These are phyloP conservation scores for Boletus subparvulus DNA, from an alignment of 768 basidiomycete species.

Conservation along the genomic window DNA sequence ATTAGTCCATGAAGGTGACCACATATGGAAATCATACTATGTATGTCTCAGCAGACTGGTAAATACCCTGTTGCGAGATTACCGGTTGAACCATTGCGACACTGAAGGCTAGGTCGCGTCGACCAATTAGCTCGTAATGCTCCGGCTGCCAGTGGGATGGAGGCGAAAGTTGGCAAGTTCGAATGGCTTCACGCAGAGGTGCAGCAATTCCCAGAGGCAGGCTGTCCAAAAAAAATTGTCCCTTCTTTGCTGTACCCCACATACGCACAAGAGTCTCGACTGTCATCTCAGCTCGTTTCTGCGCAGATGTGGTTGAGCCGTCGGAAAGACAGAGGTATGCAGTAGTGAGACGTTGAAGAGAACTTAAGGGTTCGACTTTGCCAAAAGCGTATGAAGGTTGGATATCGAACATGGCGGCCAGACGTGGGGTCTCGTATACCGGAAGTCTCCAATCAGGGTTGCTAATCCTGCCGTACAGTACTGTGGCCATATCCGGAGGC, in stretches of 20 bases:
- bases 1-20: conserved; percentile 10
- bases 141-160: conserved; percentile 65
- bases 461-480: conserved; percentile 56
- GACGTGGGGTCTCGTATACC: conserved; percentile 41
- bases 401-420: conserved; percentile 49
- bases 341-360: conserved; percentile 51
- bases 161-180: conserved; percentile 79
- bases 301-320: conserved; percentile 44
- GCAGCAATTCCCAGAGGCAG: conserved; percentile 71
- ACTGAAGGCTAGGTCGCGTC: conserved; percentile 33
- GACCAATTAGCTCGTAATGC: conserved; percentile 34
- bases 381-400: conserved; percentile 63
- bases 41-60: conserved; percentile 34
- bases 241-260: conserved; percentile 39
- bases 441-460: conserved; percentile 70
- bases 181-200: conserved; percentile 81
- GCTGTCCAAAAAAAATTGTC: conserved; percentile 48
- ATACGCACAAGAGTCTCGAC: conserved; percentile 53
- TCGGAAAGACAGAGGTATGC: conserved; percentile 64
- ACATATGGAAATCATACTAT: conserved; percentile 20
- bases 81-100: conserved; percentile 33
- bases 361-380: conserved; percentile 54
- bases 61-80: conserved; percentile 28
- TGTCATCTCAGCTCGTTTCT: conserved; percentile 67
- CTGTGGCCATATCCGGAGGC: conserved; percentile 75